Base-by-base conservation (phyloP, 495 filamentous ascomycete species). In the Penicillium taxi region DNA sequence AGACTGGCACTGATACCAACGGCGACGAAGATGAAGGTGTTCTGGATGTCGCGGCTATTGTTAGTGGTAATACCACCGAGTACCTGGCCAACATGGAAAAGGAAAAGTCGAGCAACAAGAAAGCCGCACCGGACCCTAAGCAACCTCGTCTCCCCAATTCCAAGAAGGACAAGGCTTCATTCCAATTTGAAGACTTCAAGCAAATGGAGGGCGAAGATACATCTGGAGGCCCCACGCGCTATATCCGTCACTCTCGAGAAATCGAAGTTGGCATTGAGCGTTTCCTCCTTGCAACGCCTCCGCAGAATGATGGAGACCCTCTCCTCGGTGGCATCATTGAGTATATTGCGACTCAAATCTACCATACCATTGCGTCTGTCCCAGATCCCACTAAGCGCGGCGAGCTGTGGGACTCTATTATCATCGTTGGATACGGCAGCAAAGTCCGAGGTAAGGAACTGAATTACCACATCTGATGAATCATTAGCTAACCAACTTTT, bases 41-140 rank as follows among this genome's bases (percentile, higher is more conserved):
- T 3, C 66, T 96, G 9, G 88, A 98, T 53, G 87, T 98, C 20
- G 91, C 91, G 14, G 90, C 80, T 41, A 94, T 98, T 46, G 88
- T 98, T 14, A 87, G 82, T 41, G 93, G 91, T 23, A 86, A 96
- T 63, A 90, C 89, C 26, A 81, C 77, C 36, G 93, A 96, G 48
- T 95, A 86, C 47, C 68, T 98, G 8, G 89, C 86, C 5, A 84
- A 83, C 52, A 82, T 86, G 50, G 93, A 96, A 47, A 87, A 82
- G 59, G 86, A 94, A 52, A 96, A 94, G 66, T 74, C 68, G 0
- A 64, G 67, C n/a, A 73, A 71, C 35, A 84, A 80, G 48, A 76
- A 77, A 27, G 77, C 72, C 9, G 55, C 70, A 12, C 64, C 61
- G 9, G 61, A 64, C 14, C 55, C 58, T 9, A 70, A 71, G 11